Base-by-base conservation (phyloP, 441 rosid species). In the Brassica hybrid region DNA sequence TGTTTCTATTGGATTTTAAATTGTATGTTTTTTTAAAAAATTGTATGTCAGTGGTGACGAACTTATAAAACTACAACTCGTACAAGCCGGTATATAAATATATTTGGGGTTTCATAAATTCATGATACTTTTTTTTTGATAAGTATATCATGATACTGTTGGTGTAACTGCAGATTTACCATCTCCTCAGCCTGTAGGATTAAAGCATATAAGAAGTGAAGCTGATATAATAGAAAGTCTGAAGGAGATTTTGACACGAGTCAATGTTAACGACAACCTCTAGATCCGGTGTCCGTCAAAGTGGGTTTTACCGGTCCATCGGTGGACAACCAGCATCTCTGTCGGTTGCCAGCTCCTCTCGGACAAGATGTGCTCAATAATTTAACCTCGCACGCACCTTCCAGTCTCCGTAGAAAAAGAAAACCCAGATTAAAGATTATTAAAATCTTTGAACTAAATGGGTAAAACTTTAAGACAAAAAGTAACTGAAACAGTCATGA, bases 261-360 rank as follows among this genome's bases (percentile, higher is more conserved):
- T 63, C 10, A 19, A 6, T 16, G 7, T 65, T 19, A 66, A 84
- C 61, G 90, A 85, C 92, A 81, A 79, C 85, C 78, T 69, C 68
- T 59, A 66, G 76, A 73, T 32, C 90, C 88, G 91, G 94, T 84
- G 80, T 71, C 84, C 84, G 32, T 54, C 71, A 57, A 62, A 64
- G 71, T 68, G 52, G 27, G 65, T 41, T 68, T 72, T 3, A 78
- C 72, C 23, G 7, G 36, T 72, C 16, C 59, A 62, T 56, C 12
- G 21, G 56, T 52, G 23, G 78, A 86, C 90, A 83, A 30, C 80
- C 72, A 84, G 85, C 94, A 88, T 56, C 71, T 69, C 76, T 88
- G 95, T 91, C 94, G 91, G 90, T 86, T 91, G 90, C 96, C 90
- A 88, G 89, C 88, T 83, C 58, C 82, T 58, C 83, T 16, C 85